Base-by-base conservation (phyloP, 2,329 filamentous ascomycete species). In the Neofusicoccum sp. region DNA sequence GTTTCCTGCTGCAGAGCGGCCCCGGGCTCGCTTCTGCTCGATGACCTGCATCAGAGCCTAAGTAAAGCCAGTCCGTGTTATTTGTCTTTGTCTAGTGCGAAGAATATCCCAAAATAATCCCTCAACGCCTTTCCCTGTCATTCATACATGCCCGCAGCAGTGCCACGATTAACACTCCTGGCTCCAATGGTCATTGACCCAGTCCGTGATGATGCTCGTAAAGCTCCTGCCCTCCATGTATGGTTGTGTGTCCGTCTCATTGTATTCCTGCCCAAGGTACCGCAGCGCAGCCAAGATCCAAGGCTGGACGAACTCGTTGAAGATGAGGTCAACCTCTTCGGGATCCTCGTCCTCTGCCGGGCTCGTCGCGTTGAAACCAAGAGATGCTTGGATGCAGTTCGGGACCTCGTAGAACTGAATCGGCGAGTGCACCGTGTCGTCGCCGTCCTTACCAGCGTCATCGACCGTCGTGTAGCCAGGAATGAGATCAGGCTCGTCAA, bases 381-480 rank as follows among this genome's bases (percentile, higher is more conserved):
- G 82, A 61, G 84, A 76, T 1, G 88, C 79, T 72, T 93, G 89
- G 61, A 99, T 85, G 72, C 87, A 91, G 73, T 97, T 97, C 6
- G 95, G 93, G 4, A 93, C 85, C 1, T 78, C 73, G 75, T 93
- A 93, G 71, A 90, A 92, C 33, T 82, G 80, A 65, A 98, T 86
- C 1, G 84, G 80, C 14, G 84, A 79, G 73, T 97, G 95, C 1
- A 96, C 74, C 0, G 93, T 96, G 71, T 99, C 95, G 71, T 99
- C 95, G 43, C 95, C 95, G 65, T 96, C 90, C 3, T 77, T 76
- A 51, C 93, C 91, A 4, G 86, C 84, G 68, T 96, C 93, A 70
- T 99, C 95, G 60, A 82, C 81, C 9, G 95, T 99, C 0, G 90
- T 97, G 77, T 98, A 98, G 1, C 95, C 95, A 0, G 87, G 88